A percentile compares a stretch with the other conserved stretches of the same genome.
Conservation (phyloP, 2,329 filamentous ascomycete species). For the Colletotrichum eremochloae region DNA sequence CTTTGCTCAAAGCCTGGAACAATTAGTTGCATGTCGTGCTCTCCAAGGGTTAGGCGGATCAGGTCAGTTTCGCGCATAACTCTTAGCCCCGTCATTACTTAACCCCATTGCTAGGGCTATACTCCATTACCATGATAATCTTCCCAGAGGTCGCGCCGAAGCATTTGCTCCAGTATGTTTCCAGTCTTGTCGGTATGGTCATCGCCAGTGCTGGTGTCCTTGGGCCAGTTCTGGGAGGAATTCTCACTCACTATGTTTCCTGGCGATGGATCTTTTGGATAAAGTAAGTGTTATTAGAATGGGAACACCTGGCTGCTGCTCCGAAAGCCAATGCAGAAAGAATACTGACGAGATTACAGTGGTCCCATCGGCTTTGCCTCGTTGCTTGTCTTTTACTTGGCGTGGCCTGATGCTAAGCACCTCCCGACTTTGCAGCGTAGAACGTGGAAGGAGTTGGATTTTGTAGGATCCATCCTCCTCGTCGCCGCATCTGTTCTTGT, state of each 20-base stretch:
- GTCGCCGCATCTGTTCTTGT: slow-evolving; percentile 67
- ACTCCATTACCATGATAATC: slow-evolving; percentile 69
- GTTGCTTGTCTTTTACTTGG: slow-evolving; percentile 59
- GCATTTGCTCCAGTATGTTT: slow-evolving; percentile 58
- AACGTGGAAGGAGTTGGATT: slow-evolving; percentile 65
- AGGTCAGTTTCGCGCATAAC: slow-evolving; percentile 50
- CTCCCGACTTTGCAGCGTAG: slow-evolving; percentile 55
- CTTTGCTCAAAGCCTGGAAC: slow-evolving; percentile 56
- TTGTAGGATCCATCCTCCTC: slow-evolving; percentile 65
- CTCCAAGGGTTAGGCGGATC: slow-evolving; percentile 64
- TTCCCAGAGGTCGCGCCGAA: slow-evolving; percentile 63
- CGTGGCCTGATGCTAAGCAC: slow-evolving; percentile 63
- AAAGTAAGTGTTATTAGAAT: slow-evolving; percentile 58
- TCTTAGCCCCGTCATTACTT: slow-evolving; percentile 26
- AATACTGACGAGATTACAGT: slow-evolving; percentile 34
- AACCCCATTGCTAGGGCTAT: slow-evolving; percentile 56
- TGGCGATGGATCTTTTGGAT: slow-evolving; percentile 73
- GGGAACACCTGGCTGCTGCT: no score
- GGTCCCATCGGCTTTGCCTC: slow-evolving; percentile 64
- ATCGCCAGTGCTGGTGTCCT: slow-evolving; percentile 63
- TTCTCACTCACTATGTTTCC: slow-evolving; percentile 62
- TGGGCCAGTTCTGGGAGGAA: slow-evolving; percentile 65
- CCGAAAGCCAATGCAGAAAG: neutral
- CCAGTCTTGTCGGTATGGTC: slow-evolving; percentile 62
- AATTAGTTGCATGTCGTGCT: slow-evolving; percentile 58